Evolutionary conservation across 2,329 filamentous ascomycete species (phyloP).

Genomic region (Colletotrichum liaoningense): DNA sequence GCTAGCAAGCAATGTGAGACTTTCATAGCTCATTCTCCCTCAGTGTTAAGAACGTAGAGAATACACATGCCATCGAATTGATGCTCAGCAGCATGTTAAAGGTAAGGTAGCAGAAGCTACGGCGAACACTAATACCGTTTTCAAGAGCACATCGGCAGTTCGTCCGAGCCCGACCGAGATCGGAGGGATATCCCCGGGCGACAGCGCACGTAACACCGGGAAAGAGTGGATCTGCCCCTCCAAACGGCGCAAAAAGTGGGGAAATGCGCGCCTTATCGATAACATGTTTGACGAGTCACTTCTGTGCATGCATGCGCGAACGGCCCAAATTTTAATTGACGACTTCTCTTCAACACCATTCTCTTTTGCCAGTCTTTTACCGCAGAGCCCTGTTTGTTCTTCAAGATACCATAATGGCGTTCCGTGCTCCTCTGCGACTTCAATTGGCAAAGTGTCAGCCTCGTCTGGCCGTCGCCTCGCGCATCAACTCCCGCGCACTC

Average conservation of each 20-base stretch:
- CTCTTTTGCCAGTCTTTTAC: neutral
- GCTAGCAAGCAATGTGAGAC: no score
- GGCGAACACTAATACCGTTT: no score
- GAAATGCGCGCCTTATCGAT: slow-evolving; percentile 27
- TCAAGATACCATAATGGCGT: slow-evolving; percentile 48
- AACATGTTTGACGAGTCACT: slow-evolving; percentile 26
- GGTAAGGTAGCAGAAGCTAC: no score
- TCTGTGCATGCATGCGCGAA: slow-evolving; percentile 22
- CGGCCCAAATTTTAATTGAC: slow-evolving; percentile 24
- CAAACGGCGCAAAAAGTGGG: neutral
- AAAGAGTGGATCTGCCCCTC: slow-evolving; percentile 2
- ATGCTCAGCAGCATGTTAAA: no score
- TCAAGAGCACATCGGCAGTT: neutral
- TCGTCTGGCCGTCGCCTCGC: slow-evolving; percentile 38
- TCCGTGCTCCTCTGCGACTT: slow-evolving; percentile 51
- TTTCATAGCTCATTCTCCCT: no score
- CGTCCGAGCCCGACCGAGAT: slow-evolving; percentile 10
- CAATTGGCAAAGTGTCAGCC: slow-evolving; percentile 46
- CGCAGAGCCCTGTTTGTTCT: neutral
- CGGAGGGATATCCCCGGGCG: neutral
- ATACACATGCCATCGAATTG: no score
- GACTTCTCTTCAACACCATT: slow-evolving; percentile 20
- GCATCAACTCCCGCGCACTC: slow-evolving; percentile 44
- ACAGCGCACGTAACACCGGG: neutral
- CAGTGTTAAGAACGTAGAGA: no score